Conservation (phyloP, 179 eudicot species). For the Corrigiola litoralis region DNA sequence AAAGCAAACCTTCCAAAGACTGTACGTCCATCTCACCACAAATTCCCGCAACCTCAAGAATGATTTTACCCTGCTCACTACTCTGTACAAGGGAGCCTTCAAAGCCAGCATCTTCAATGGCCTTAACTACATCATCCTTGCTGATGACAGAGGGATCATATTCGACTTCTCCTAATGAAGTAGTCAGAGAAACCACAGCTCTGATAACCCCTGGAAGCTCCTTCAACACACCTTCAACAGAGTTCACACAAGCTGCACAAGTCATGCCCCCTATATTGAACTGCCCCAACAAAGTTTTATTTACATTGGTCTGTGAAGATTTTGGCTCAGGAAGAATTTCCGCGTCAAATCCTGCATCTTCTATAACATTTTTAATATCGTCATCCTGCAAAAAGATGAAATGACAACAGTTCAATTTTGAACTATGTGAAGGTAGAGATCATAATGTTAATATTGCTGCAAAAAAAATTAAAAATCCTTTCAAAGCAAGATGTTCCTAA, state of each 20-base stretch:
- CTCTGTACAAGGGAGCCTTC: slow-evolving; percentile 95
- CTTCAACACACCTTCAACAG: slow-evolving; percentile 85
- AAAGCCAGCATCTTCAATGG: slow-evolving; percentile 98
- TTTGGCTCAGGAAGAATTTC: slow-evolving; percentile 65
- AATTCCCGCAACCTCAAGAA: slow-evolving; percentile 58
- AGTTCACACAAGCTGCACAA: slow-evolving; percentile 93
- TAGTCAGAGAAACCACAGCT: slow-evolving; percentile 78
- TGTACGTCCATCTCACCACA: slow-evolving; percentile 53
- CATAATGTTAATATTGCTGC: neutral
- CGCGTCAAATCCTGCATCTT: slow-evolving; percentile 99
- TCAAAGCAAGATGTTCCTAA: neutral
- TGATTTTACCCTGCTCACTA: slow-evolving; percentile 75
- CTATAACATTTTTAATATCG: slow-evolving; percentile 72
- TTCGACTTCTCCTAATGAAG: slow-evolving; percentile 85
- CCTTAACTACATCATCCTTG: slow-evolving; percentile 69
- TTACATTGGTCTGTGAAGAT: slow-evolving; percentile 33
- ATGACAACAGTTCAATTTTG: neutral
- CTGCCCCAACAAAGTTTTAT: slow-evolving; percentile 68
- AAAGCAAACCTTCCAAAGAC: slow-evolving; percentile 55
- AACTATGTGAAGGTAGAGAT: neutral
- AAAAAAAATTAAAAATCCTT: neutral
- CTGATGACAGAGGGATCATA: slow-evolving; percentile 57
- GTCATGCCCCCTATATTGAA: slow-evolving; percentile 97
- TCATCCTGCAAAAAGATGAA: slow-evolving; percentile 54
- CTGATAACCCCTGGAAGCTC: slow-evolving; percentile 72